A percentile compares a stretch with the other conserved stretches of the same genome.
phyloP scores from a whole-genome alignment of 306 rosid genomes.

The Cyamopsis tetragonoloba region DNA sequence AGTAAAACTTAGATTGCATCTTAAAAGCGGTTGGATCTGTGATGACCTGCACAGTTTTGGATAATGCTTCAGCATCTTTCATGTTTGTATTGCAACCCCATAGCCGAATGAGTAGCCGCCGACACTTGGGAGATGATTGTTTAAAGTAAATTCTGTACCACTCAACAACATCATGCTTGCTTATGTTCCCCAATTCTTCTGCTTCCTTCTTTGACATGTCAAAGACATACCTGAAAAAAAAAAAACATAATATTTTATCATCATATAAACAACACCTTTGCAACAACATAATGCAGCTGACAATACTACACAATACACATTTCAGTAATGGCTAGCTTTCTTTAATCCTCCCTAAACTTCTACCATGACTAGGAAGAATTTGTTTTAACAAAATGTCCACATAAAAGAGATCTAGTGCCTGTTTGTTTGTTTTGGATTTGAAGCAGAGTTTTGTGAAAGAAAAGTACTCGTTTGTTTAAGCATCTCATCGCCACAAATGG shows the following conservation, averaged over 20 bases:
- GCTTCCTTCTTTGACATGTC: slow-evolving; percentile 75
- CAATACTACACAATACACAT: too few species aligned
- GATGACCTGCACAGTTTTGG: slow-evolving; percentile 42
- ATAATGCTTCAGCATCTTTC: slow-evolving; percentile 45
- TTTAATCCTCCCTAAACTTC: background rate
- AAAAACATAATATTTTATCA: slow-evolving; percentile 15
- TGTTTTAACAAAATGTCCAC: background rate
- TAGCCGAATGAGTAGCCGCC: slow-evolving; percentile 64
- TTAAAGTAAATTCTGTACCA: slow-evolving; percentile 72
- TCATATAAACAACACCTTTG: slow-evolving; percentile 14
- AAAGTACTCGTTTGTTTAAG: too few species aligned
- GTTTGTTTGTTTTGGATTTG: too few species aligned
- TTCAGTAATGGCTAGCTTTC: background rate
- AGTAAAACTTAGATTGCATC: slow-evolving; percentile 60
- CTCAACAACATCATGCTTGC: slow-evolving; percentile 61
- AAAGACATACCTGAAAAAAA: slow-evolving; percentile 67
- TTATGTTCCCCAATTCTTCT: slow-evolving; percentile 56
- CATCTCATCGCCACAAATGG: too few species aligned
- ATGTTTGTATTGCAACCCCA: slow-evolving; percentile 86
- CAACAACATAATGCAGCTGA: slow-evolving; percentile 1
- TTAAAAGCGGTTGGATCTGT: slow-evolving; percentile 58
- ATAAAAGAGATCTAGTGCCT: background rate
- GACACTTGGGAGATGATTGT: slow-evolving; percentile 64
- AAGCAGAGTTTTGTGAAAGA: too few species aligned
- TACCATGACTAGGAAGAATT: background rate